Evolutionary conservation across 1,284 basidiomycete genomes (phyloP), one percentile per base, ranked within the genome.

Genomic region (Pascua sp.): DNA sequence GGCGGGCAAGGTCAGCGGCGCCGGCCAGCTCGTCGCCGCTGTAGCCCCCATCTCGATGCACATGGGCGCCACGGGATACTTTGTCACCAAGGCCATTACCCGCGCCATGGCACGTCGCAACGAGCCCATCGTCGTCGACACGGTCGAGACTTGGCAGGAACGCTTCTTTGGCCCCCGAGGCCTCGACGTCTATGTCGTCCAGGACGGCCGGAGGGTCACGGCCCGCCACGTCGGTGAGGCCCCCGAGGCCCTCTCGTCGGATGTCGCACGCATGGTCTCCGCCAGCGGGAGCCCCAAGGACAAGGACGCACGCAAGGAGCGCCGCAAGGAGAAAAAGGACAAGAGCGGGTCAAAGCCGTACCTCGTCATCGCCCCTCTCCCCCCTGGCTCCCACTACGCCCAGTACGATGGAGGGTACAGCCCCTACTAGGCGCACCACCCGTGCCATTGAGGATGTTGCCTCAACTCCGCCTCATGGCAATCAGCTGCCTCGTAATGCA

Each of bases 131-230:
- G 49, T 51, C 8, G 40, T 47, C 15, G 46, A 56, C 12, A 56
- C 49, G 9, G 48, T 56, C 36, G 55, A 51, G 37, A 41, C 49
- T 2, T 56, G 55, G 55, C 45, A 51, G 37, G 44, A 42, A 16
- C 49, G 46, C 16, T 56, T 56, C 46, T 56, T 51, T 39, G 55
- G 40, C 4, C 55, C 55, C 12, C 49, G 56, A n/a, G 51, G 56
- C 1, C 18, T 57, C 1, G 56, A 57, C 43, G 56, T 57, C 5
- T 53, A 42, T 13, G 56, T 50, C n/a, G 51, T 47, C 5, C 16
- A 16, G 12, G 9, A 39, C 16, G 56, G 47, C 9, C 24, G 49
- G 47, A 47, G 56, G 9, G 46, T 42, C 4, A 57, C 55, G 1
- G 55, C 37, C 2, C 10, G 18, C 2, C 15, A 32, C 7, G n/a